Conservation (phyloP, 352 stramenopile genomes). For the Pythium myriotylum region DNA sequence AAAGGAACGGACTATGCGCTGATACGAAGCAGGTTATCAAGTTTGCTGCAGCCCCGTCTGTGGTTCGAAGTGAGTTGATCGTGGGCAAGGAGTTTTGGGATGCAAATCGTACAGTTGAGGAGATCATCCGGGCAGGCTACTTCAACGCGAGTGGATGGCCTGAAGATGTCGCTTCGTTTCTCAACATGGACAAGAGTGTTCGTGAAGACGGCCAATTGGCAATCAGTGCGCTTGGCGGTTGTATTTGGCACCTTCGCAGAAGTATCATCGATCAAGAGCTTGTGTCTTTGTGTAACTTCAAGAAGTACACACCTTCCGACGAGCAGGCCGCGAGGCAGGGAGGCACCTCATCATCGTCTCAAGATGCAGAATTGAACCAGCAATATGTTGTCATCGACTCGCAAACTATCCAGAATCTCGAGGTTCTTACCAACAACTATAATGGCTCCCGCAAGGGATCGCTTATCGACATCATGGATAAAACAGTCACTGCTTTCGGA, state of each 20-base stretch:
- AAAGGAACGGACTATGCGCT: conserved; percentile 63
- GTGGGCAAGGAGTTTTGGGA: conserved; percentile 91
- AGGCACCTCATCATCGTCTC: conserved; percentile 16
- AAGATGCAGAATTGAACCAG: conserved; percentile 62
- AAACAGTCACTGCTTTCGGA: conserved; percentile 94
- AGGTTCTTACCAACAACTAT: conserved; percentile 92
- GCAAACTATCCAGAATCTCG: conserved; percentile 97
- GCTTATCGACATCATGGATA: conserved; percentile 91
- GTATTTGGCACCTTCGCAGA: conserved; percentile 78
- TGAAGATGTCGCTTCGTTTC: conserved; percentile 48
- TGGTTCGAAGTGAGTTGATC: conserved; percentile 64
- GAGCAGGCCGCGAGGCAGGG: conserved; percentile 34
- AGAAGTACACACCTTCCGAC: conserved; percentile 77
- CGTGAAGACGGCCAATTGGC: conserved; percentile 58
- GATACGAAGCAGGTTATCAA: conserved; percentile 80
- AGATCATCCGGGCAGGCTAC: conserved; percentile 90
- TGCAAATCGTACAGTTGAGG: conserved; percentile 83
- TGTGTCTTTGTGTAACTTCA: conserved; percentile 78
- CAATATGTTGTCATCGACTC: conserved; percentile 95
- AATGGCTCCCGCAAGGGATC: conserved; percentile 90
- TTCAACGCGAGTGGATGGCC: conserved; percentile 85
- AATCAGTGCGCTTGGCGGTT: conserved; percentile 72
- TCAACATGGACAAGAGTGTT: conserved; percentile 79
- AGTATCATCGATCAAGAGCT: conserved; percentile 86
- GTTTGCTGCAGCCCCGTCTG: conserved; percentile 53